These are phyloP conservation scores for Cucumis melo DNA, from an alignment of 306 rosid species.

Conservation along the genomic window DNA sequence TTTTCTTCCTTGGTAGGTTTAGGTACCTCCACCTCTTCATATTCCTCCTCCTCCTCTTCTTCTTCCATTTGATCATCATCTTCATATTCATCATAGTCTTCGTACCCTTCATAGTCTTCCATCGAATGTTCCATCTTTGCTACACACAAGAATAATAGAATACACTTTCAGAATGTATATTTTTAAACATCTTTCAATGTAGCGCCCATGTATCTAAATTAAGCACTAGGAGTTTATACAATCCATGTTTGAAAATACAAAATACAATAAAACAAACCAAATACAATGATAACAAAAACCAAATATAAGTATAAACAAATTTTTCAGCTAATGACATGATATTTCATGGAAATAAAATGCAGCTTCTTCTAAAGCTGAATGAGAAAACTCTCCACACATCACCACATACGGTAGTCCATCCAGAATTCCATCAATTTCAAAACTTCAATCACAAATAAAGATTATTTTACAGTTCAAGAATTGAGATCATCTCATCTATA, in stretches of 20 bases:
- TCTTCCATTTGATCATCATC: constrained; percentile 28
- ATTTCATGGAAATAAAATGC: background rate
- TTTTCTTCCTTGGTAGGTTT: constrained; percentile 57
- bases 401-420: background rate
- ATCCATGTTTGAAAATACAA: background rate
- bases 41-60: constrained; percentile 32
- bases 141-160: background rate
- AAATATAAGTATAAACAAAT: background rate
- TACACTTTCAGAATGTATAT: background rate
- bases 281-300: background rate
- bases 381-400: background rate
- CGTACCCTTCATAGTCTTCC: constrained; percentile 7
- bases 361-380: background rate
- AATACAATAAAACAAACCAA: background rate
- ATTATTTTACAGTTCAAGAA: background rate
- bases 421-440: background rate
- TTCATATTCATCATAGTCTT: constrained; percentile 33
- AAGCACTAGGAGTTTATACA: background rate
- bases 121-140: background rate
- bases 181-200: background rate
- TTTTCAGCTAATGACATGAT: background rate
- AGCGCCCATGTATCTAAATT: background rate
- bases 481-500: background rate
- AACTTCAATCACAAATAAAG: background rate
- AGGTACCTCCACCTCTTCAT: constrained; percentile 36